These are phyloP conservation scores for Aciculoconidium aculeatum DNA, from an alignment of 805 yeast genomes.

Conservation along the genomic window DNA sequence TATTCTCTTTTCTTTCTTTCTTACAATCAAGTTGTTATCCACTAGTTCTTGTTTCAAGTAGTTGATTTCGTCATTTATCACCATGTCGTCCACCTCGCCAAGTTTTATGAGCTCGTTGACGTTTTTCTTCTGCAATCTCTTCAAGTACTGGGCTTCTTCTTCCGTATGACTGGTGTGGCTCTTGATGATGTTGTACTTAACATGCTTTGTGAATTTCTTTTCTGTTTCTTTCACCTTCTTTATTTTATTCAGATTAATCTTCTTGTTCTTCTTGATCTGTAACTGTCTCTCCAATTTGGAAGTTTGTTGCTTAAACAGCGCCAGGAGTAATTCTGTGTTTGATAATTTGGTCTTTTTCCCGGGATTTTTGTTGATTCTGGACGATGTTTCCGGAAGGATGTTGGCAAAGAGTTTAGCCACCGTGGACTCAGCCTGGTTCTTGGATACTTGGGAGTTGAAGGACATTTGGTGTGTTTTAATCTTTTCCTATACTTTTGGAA, in stretches of 20 bases:
- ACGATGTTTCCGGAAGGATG: slow-evolving; percentile 13
- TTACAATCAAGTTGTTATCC: slow-evolving; percentile 9
- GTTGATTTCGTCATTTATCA: slow-evolving; percentile 24
- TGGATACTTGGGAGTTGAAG: slow-evolving; percentile 15
- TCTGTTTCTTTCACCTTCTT: slow-evolving; percentile 23
- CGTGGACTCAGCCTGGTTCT: slow-evolving; percentile 18
- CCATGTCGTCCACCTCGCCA: slow-evolving; percentile 27
- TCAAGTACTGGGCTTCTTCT: slow-evolving; percentile 34
- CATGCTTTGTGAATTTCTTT: slow-evolving; percentile 28
- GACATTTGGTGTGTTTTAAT: slow-evolving; percentile 11
- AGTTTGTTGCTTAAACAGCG: slow-evolving; percentile 6
- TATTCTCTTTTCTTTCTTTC: slow-evolving; percentile 18
- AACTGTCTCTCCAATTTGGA: slow-evolving; percentile 6
- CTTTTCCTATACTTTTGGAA: no score
- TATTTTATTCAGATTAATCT: slow-evolving; percentile 13
- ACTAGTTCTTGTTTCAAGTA: slow-evolving; percentile 23
- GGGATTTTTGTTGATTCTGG: slow-evolving; percentile 6
- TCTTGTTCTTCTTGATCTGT: slow-evolving; percentile 6
- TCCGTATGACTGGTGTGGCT: slow-evolving; percentile 20
- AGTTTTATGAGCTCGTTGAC: slow-evolving; percentile 23
- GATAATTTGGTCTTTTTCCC: slow-evolving; percentile 5
- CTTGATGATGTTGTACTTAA: slow-evolving; percentile 36
- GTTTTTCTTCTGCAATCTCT: slow-evolving; percentile 33
- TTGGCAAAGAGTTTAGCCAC: slow-evolving; percentile 20
- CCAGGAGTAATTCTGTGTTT: slow-evolving; percentile 10